Evolutionary conservation across 176 grass and related monocot species (phyloP).

Genomic region (Oryza coarctata): DNA sequence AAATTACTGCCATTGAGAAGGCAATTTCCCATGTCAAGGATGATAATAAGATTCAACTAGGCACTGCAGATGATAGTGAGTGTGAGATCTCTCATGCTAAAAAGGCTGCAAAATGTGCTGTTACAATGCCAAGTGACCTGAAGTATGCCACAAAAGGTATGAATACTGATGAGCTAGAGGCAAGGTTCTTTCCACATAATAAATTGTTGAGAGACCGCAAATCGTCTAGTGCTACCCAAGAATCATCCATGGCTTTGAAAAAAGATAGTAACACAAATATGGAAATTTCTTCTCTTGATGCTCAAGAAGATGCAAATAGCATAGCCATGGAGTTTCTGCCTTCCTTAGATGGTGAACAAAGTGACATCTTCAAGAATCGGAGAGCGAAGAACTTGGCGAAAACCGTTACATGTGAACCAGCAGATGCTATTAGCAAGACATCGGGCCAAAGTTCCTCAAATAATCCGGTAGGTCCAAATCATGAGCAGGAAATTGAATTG

Average conservation of each 20-base stretch:
- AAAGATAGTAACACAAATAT: constrained; percentile 3
- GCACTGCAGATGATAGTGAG: constrained; percentile 43
- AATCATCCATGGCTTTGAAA: constrained; percentile 11
- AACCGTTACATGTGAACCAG: constrained; percentile 25
- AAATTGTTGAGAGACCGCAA: constrained; percentile 69
- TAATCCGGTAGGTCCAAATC: constrained; percentile 31
- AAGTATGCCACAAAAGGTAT: constrained; percentile 53
- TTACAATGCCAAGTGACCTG: constrained; percentile 18
- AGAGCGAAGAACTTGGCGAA: constrained; percentile 47
- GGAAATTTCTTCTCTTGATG: background rate
- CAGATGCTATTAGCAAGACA: constrained; percentile 44
- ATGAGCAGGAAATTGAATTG: constrained; percentile 62
- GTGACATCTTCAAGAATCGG: constrained; percentile 42
- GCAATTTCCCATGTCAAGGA: constrained; percentile 73
- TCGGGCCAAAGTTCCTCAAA: constrained; percentile 53
- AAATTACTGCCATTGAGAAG: constrained; percentile 85
- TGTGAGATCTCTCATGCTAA: constrained; percentile 27
- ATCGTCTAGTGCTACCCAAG: constrained; percentile 32
- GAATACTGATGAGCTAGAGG: constrained; percentile 81
- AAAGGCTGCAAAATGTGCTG: constrained; percentile 10
- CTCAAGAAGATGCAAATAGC: constrained; percentile 46
- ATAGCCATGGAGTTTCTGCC: constrained; percentile 90
- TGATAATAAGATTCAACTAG: constrained; percentile 48
- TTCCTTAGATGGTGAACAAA: constrained; percentile 70
- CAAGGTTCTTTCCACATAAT: constrained; percentile 89